Base-by-base conservation (phyloP, 768 basidiomycete species). In the Auriscalpium orientale region DNA sequence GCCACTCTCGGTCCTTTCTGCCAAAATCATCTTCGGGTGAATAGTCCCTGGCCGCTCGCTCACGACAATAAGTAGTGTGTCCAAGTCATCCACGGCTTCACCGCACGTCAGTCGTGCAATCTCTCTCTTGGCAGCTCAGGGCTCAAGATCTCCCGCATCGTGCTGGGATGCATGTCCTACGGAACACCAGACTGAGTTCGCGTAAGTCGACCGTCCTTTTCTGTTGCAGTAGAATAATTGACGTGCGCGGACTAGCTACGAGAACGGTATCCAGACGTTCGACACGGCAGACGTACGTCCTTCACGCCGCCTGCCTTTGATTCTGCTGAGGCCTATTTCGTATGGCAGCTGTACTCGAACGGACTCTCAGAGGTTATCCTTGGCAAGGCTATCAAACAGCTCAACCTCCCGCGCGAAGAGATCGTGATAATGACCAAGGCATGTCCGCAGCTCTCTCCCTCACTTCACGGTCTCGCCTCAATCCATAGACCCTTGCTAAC, bases 371-470 rank as follows among this genome's bases (percentile, higher is more conserved):
- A 75, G 56, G 47, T 58, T 35, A 67, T 74, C 60, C 60, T 73
- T 53, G 68, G 54, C 61, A 67, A 51, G 49, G n/a, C n/a, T n/a
- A n/a, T n/a, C n/a, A n/a, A n/a, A n/a, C n/a, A n/a, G n/a, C n/a
- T n/a, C n/a, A n/a, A 69, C 21, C 63, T 71, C 46, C 74, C 73
- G 1, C 64, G 76, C 15, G 70, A 72, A 15, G 65, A 69, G 50
- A 59, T 75, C n/a, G 51, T 53, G 38, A 34, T 53, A 37, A 53
- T 45, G 43, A 53, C 43, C 38, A 53, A 53, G 43, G 51, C 45
- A 6, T 8, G 22, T 44, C 7, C 11, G 8, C 49, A 35, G 33
- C 11, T 51, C n/a, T n/a, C n/a, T n/a, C n/a, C n/a, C n/a, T n/a
- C n/a, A n/a, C n/a, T n/a, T n/a, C n/a, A n/a, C n/a, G n/a, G n/a